phyloP scores from a whole-genome alignment of 768 basidiomycete species.

The Russula emetica region DNA sequence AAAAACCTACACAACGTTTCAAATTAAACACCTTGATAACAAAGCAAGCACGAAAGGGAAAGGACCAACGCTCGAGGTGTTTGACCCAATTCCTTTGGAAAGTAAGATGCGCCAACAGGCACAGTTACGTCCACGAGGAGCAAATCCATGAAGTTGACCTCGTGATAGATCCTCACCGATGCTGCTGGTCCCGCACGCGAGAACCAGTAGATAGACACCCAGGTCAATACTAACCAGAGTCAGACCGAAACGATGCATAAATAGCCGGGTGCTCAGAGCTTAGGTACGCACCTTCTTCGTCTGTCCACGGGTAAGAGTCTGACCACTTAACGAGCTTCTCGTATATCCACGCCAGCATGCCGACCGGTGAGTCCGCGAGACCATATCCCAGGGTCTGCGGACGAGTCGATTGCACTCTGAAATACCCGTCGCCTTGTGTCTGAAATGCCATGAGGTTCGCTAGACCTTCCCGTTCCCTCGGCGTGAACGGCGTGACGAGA shows the following conservation, averaged over 20 bases:
- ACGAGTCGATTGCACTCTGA: constrained; percentile 32
- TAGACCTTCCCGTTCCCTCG: constrained; percentile 31
- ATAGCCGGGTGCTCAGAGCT: too few relatives aligned
- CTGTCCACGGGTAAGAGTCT: too few relatives aligned
- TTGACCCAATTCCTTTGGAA: constrained; percentile 46
- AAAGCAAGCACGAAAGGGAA: background rate
- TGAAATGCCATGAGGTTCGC: constrained; percentile 28
- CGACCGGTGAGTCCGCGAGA: constrained; percentile 54
- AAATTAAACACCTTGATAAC: background rate
- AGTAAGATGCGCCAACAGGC: constrained; percentile 49
- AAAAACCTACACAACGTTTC: constrained; percentile 12
- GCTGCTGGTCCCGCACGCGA: too few relatives aligned
- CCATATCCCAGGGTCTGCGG: too few relatives aligned
- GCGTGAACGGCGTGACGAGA: constrained; percentile 32
- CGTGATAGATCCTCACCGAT: constrained; percentile 36
- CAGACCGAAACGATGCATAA: too few relatives aligned
- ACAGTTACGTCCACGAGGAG: constrained; percentile 30
- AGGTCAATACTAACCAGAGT: too few relatives aligned
- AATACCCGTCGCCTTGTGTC: constrained; percentile 36
- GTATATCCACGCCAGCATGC: constrained; percentile 38
- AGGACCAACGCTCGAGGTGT: constrained; percentile 28
- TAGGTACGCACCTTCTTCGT: too few relatives aligned
- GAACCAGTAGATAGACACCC: too few relatives aligned
- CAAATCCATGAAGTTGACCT: constrained; percentile 20
- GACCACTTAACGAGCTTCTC: too few relatives aligned